Evolutionary conservation across 2,329 filamentous ascomycete species (phyloP).

Genomic region (Penicillium oxalicum): DNA sequence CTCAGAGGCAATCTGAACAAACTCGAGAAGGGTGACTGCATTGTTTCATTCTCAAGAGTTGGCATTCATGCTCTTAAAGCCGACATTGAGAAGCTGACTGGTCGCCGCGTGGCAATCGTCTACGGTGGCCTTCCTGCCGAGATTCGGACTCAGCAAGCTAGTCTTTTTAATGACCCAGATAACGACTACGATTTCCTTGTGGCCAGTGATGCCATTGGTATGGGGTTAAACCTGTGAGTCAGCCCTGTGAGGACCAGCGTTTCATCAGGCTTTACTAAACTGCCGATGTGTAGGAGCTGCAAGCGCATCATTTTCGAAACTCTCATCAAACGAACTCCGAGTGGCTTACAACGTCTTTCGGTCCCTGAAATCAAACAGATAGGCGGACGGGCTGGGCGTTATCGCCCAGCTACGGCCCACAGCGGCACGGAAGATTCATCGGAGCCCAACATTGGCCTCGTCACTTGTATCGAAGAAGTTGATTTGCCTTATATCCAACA

Average conservation of each 20-base stretch:
- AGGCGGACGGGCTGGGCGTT: slow-evolving; percentile 84
- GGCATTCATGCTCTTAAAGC: slow-evolving; percentile 74
- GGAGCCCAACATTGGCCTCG: slow-evolving; percentile 54
- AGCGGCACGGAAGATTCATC: slow-evolving; percentile 10
- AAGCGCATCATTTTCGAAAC: slow-evolving; percentile 85
- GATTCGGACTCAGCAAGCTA: slow-evolving; percentile 83
- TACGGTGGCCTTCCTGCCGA: slow-evolving; percentile 91
- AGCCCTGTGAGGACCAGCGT: background rate
- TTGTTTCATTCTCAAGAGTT: slow-evolving; percentile 80
- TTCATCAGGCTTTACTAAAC: slow-evolving; percentile 10
- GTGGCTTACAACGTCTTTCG: slow-evolving; percentile 51
- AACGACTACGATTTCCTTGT: slow-evolving; percentile 95
- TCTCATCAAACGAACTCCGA: slow-evolving; percentile 64
- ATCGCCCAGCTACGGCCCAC: slow-evolving; percentile 54
- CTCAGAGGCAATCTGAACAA: slow-evolving; percentile 58
- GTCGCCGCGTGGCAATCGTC: slow-evolving; percentile 79
- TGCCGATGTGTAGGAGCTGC: slow-evolving; percentile 51
- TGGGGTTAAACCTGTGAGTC: slow-evolving; percentile 83
- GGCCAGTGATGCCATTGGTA: slow-evolving; percentile 92
- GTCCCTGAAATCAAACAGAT: slow-evolving; percentile 90
- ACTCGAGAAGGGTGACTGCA: slow-evolving; percentile 80
- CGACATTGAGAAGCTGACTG: slow-evolving; percentile 69
- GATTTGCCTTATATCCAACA: slow-evolving; percentile 60
- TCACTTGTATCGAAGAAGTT: slow-evolving; percentile 68
- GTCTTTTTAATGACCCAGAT: slow-evolving; percentile 87